A percentile compares a stretch with the other conserved stretches of the same genome.
Conservation (phyloP, 2,329 filamentous ascomycete genomes). For the Diaporthe amygdali region DNA sequence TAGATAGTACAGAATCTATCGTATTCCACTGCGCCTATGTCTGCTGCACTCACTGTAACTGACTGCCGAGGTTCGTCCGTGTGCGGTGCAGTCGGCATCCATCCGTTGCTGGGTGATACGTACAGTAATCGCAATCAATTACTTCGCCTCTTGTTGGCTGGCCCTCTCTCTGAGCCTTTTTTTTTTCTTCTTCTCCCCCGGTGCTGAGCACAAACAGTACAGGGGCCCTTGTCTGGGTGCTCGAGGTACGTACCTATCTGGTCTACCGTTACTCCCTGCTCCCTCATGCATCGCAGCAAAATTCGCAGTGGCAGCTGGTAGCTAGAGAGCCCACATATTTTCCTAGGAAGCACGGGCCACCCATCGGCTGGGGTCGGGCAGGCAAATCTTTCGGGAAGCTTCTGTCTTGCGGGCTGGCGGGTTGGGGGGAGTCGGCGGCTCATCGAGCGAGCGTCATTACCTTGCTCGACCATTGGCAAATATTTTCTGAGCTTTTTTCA, state of each 20-base stretch:
- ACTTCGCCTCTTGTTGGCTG: background rate
- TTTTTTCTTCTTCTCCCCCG: too few relatives aligned
- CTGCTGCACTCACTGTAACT: background rate
- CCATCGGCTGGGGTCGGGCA: slow-evolving; percentile 15
- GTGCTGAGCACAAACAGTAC: too few relatives aligned
- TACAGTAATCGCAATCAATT: background rate
- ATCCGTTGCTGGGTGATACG: background rate
- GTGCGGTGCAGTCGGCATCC: background rate
- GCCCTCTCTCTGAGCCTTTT: background rate
- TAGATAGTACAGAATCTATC: too few relatives aligned
- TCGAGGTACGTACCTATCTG: background rate
- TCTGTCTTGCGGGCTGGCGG: slow-evolving; percentile 6
- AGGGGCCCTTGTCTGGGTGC: too few relatives aligned
- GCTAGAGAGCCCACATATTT: too few relatives aligned
- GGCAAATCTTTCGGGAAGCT: slow-evolving; percentile 24
- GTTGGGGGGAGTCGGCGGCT: background rate
- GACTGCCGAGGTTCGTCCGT: background rate
- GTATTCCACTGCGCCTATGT: too few relatives aligned
- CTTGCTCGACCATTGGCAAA: slow-evolving; percentile 20
- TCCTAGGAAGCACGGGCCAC: slow-evolving; percentile 8
- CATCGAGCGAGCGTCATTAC: slow-evolving; percentile 20
- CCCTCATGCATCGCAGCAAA: too few relatives aligned
- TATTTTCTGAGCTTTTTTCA: slow-evolving; percentile 26
- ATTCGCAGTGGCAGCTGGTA: too few relatives aligned
- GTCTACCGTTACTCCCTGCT: too few relatives aligned